Base-by-base conservation (phyloP, 1,139 yeast genomes). In the Pichiaceae sp. region DNA sequence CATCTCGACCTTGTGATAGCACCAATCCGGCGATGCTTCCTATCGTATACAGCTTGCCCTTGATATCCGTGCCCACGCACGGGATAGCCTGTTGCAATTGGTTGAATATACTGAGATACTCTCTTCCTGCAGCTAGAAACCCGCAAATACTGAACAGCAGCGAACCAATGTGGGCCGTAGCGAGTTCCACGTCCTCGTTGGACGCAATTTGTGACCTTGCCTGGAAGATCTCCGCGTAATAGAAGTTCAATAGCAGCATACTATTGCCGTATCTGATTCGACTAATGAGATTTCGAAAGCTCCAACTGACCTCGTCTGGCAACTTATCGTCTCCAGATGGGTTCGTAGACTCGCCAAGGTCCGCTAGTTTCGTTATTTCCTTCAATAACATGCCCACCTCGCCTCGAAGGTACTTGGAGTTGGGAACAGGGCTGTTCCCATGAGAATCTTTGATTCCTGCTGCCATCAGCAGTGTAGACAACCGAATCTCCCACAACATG, bases 401-500 rank as follows among this genome's bases (percentile, higher is more conserved):
- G 25, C 42, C 46, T 31, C 43, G 44, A 7, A 52, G 35, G 29
- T 42, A 49, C 30, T 44, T 46, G 2, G 49, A 39, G 24, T 43
- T 46, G n/a, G 51, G 54, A 12, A 51, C 47, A n/a, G 39, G 39
- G 4, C 45, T 43, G 4, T 44, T 29, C 28, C 44, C 25, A 8
- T 38, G 30, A 8, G 46, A 39, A 20, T 30, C 32, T 3, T 42
- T 40, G 2, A 49, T 14, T n/a, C 52, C 55, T 8, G 47, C 48
- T 1, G 56, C 43, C 39, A 57, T 50, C 9, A 57, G 33, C 32
- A 62, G 39, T 4, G 48, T 37, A 4, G 50, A 42, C 4, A 62
- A 41, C 20, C 65, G 42, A 2, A 58, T 39, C 37, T 60, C 64
- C 68, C 68, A 63, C 1, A 58, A 38, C 18, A 47, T 40, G 28